Evolutionary conservation across 2,329 filamentous ascomycete genomes (phyloP).

Genomic region (Trichoderma endophyticum): DNA sequence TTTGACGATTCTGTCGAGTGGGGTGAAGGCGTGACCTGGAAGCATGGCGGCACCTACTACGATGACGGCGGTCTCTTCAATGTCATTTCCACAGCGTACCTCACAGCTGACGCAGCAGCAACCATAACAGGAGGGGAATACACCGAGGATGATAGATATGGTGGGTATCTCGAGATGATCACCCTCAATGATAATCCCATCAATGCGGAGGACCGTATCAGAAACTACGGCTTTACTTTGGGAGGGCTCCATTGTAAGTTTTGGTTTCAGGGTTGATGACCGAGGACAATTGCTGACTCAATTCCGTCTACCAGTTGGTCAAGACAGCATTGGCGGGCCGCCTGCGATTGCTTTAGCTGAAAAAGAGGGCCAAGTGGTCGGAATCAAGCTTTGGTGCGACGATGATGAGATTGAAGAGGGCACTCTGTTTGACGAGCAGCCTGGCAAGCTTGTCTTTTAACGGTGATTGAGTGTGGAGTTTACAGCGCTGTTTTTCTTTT

Average conservation of each 20-base stretch:
- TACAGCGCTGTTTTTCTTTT: background rate
- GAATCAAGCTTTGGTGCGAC: background rate
- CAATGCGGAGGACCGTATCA: background rate
- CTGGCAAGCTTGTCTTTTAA: conserved; percentile 4
- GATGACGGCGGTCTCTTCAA: conserved; percentile 9
- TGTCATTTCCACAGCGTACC: conserved; percentile 3
- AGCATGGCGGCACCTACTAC: conserved; percentile 5
- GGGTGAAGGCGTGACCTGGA: background rate
- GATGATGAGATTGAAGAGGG: background rate
- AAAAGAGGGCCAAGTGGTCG: conserved; percentile 10
- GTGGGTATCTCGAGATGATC: background rate
- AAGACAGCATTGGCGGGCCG: background rate
- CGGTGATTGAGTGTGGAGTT: background rate
- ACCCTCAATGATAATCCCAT: conserved; percentile 5
- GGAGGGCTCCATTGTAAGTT: conserved; percentile 17
- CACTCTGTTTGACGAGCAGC: background rate
- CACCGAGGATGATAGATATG: background rate
- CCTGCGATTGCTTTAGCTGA: conserved; percentile 6
- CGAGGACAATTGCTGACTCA: background rate
- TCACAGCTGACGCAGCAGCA: background rate
- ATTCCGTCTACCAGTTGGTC: background rate
- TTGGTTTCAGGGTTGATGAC: background rate
- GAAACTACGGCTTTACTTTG: conserved; percentile 4
- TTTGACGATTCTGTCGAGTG: background rate
- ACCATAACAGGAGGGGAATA: background rate